Conservation (phyloP, 306 rosid species). For the Carpinus viminea region DNA sequence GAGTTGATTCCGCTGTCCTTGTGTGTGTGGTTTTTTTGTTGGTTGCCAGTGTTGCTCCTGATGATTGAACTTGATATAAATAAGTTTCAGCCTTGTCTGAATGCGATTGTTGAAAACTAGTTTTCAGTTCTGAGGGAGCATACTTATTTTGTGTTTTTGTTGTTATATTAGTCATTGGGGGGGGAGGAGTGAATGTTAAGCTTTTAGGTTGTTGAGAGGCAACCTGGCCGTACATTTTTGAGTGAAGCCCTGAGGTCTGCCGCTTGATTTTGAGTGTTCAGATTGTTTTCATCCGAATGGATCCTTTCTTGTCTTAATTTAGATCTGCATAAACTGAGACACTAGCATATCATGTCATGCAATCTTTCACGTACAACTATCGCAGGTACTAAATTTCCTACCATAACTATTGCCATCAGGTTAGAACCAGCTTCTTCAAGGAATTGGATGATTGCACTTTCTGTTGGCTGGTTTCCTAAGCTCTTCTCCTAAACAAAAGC, state of each 20-base stretch:
- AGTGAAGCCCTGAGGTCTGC: not conserved
- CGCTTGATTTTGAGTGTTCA: constrained; percentile 4
- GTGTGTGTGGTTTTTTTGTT: not conserved
- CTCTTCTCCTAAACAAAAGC: too few species aligned
- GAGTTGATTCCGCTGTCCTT: not conserved
- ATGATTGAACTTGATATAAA: constrained; percentile 8
- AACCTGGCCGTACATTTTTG: not conserved
- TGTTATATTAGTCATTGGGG: not conserved
- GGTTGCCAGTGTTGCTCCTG: not conserved
- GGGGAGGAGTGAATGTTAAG: not conserved
- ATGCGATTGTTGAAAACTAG: not conserved
- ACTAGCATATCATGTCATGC: not conserved
- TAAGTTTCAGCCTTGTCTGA: constrained; percentile 32
- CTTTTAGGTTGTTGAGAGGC: not conserved
- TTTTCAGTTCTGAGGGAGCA: constrained; percentile 13
- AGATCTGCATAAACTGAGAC: not conserved
- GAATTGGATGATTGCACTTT: too few species aligned
- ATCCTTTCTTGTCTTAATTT: not conserved
- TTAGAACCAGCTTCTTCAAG: too few species aligned
- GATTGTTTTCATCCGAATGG: not conserved
- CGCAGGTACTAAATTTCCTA: too few species aligned
- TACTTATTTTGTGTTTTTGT: not conserved
- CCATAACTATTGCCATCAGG: too few species aligned
- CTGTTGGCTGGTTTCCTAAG: too few species aligned
- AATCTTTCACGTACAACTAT: not conserved